Base-by-base conservation (phyloP, 495 filamentous ascomycete species). In the Hypoxylon lenormandii region DNA sequence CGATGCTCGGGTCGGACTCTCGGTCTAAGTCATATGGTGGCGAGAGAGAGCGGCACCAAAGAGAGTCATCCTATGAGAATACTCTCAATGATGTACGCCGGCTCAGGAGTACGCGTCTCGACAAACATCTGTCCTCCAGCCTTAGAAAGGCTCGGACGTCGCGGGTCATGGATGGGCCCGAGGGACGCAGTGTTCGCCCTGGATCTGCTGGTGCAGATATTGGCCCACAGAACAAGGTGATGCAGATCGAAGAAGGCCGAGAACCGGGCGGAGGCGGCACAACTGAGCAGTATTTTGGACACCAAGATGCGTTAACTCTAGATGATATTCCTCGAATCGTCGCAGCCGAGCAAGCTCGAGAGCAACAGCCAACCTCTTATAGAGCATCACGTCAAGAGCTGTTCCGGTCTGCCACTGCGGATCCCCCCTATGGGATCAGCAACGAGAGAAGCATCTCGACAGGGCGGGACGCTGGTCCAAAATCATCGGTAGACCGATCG, bases 241-340 rank as follows among this genome's bases (percentile, higher is more conserved):
- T 82, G 51, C 90, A 92, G 64, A 97, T 97, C 72, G 88, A 97
- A 0, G 92, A 97, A 74, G 94, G 97, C 72, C 87, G 87, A 40
- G 92, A 94, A 66, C 83, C 82, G 36, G 89, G 88, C 61, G 87
- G 89, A 23, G 91, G 94, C 40, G 83, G 85, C n/a, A 85, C 86
- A 19, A 88, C 87, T 21, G 90, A 93, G 55, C 81, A 93, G 64
- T 92, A 91, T 47, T 91, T 98, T 67, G 92, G 91, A n/a, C 87
- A 91, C 67, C 90, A 94, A 60, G 93, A 97, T 81, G 91, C 92
- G 12, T 82, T 98, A 33, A 97, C 93, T 4, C 81, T 99, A 58
- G 95, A 98, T 77, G 95, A 99, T 74, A 97, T 99, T 64, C 94
- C 95, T n/a, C 85, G 94, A 64, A 96, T 99, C 66, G 92, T 97